Base-by-base conservation (phyloP, 2,329 filamentous ascomycete species). In the Neocucurbitaria cava region DNA sequence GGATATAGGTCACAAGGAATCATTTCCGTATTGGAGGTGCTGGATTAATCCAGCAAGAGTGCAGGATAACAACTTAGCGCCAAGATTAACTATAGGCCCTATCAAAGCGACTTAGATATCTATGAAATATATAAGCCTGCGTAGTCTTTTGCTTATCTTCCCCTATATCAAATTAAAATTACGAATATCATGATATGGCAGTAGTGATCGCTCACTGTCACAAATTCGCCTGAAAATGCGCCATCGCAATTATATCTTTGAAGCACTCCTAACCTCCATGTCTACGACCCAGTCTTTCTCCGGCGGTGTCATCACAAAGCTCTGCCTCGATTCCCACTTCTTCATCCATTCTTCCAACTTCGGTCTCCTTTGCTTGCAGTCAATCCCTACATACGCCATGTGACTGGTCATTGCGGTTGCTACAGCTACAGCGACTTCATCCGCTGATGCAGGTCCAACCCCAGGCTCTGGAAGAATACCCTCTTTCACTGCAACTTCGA, bases 381-480 rank as follows among this genome's bases (percentile, higher is more conserved):
- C 39, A 23, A 71, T 44, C 2, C 52, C 53, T 18, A 65, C 23
- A 36, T 53, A 59, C 0, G 10, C 38, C 53, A 54, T 63, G 5
- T 52, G 44, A 24, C 52, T 51, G 6, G 54, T 46, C 55, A 64
- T 54, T 9, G 49, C 58, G 1, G 47, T 53, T 3, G 62, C 65
- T 31, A 61, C 63, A 5, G 55, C 65, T 1, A 71, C 59, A 20
- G 68, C 66, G 35, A 72, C 41, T 35, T 69, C 68, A 45, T 69
- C 66, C 1, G 39, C 59, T 2, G 56, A 56, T 5, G 56, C 60
- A 8, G 56, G 54, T 7, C 35, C 56, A 15, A 6, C n/a, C 1
- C 50, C 47, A 2, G 58, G 56, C 11, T 53, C 51, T 2, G 31
- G 20, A 15, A 71, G 35, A 4, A 68, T 36, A 1, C 61, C 59